phyloP scores from a whole-genome alignment of 2,329 filamentous ascomycete genomes.

The Talaromyces piceae region DNA sequence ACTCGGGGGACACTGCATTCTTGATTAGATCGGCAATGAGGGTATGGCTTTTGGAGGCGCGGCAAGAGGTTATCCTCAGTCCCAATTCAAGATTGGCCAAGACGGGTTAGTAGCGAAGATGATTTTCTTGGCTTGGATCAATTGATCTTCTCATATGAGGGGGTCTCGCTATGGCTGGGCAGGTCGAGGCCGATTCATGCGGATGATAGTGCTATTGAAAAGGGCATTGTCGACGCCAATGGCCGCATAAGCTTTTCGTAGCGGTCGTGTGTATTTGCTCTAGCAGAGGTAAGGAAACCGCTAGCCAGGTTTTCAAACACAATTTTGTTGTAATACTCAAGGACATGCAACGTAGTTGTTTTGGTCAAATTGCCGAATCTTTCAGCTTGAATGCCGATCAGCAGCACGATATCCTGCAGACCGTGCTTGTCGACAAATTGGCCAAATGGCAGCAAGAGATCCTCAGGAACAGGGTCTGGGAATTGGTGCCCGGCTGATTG shows the following conservation, averaged over 20 bases:
- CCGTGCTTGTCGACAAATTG: constrained; percentile 21
- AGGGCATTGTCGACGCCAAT: not conserved
- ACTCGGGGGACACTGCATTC: not conserved
- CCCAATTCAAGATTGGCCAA: not conserved
- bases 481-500: constrained; percentile 16
- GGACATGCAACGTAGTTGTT: not conserved
- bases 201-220: not conserved
- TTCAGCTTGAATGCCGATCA: not conserved
- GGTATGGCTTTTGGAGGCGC: not conserved
- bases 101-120: not conserved
- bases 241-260: not conserved
- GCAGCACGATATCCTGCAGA: not conserved
- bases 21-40: not conserved
- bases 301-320: not conserved
- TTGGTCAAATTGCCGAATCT: not conserved
- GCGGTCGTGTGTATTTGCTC: not conserved
- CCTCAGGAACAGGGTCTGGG: constrained; percentile 22
- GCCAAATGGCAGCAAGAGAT: constrained; percentile 22
- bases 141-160: not conserved
- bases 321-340: not conserved
- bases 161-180: not conserved
- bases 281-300: not conserved
- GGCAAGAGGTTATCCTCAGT: not conserved
- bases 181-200: not conserved
- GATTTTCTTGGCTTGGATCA: not conserved